phyloP scores from a whole-genome alignment of 345 rosid genomes.

The Eucalyptus tenuipes region DNA sequence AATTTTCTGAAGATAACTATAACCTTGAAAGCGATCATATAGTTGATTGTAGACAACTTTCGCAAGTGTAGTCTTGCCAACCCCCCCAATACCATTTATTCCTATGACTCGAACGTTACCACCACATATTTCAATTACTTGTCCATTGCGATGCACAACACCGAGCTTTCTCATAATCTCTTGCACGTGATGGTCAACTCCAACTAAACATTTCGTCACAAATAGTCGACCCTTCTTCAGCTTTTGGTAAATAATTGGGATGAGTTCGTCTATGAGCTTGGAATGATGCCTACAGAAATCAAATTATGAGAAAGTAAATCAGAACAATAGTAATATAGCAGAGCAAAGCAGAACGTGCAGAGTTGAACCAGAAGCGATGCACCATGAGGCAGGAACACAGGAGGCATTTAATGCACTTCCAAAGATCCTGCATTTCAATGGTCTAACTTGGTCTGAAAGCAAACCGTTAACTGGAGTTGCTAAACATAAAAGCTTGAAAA shows the following conservation, averaged over 20 bases:
- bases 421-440: background rate
- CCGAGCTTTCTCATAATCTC: too few relatives aligned
- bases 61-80: background rate
- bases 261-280: background rate
- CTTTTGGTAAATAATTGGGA: too few relatives aligned
- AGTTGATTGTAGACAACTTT: background rate
- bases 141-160: background rate
- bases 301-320: background rate
- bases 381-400: background rate
- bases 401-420: background rate
- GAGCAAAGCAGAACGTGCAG: background rate
- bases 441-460: background rate
- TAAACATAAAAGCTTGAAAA: background rate
- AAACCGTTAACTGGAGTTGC: background rate
- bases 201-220: too few relatives aligned
- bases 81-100: background rate
- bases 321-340: background rate
- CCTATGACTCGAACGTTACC: background rate
- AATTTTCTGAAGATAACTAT: background rate
- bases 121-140: background rate
- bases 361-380: background rate
- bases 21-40: background rate
- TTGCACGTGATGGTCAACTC: too few relatives aligned
- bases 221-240: too few relatives aligned
- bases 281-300: background rate